These are phyloP conservation scores for Malassezia globosa DNA, from an alignment of 1,284 basidiomycete genomes.

Conservation along the genomic window DNA sequence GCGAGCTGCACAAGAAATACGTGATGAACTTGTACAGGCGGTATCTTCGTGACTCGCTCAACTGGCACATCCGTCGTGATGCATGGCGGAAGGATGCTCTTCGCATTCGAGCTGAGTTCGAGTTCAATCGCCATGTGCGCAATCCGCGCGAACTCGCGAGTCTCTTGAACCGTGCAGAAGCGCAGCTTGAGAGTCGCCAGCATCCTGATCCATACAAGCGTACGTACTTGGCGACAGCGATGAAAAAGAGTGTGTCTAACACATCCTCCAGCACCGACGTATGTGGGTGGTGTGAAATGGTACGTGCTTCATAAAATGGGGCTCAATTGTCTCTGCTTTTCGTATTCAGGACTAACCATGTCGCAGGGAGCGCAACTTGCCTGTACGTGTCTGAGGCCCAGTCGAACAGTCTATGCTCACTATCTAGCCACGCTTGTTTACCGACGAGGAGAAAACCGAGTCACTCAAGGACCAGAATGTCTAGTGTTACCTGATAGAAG, in stretches of 20 bases:
- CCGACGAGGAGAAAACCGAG: conserved; percentile 42
- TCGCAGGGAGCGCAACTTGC: conserved; percentile 29
- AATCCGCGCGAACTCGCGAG: conserved; percentile 72
- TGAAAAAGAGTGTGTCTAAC: not conserved
- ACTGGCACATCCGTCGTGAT: conserved; percentile 77
- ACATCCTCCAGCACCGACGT: conserved; percentile 32
- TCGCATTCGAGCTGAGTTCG: conserved; percentile 78
- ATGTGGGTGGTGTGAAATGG: conserved; percentile 46
- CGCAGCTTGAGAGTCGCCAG: conserved; percentile 56
- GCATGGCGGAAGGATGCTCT: conserved; percentile 73
- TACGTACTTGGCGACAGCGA: conserved; percentile 50
- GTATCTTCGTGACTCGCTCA: conserved; percentile 67
- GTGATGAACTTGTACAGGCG: conserved; percentile 85
- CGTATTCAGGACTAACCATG: not conserved
- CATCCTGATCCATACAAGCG: conserved; percentile 88
- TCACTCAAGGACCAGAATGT: conserved; percentile 31
- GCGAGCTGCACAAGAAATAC: conserved; percentile 66
- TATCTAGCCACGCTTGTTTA: conserved; percentile 36
- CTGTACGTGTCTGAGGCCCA: no score
- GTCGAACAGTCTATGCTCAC: not conserved
- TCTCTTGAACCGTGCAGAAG: conserved; percentile 74
- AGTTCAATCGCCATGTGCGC: conserved; percentile 74
- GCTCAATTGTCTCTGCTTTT: not conserved
- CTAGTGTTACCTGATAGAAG: no score
- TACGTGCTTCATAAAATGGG: conserved; percentile 5